Conservation (phyloP, 805 yeast species). For the Saturnispora besseyi region DNA sequence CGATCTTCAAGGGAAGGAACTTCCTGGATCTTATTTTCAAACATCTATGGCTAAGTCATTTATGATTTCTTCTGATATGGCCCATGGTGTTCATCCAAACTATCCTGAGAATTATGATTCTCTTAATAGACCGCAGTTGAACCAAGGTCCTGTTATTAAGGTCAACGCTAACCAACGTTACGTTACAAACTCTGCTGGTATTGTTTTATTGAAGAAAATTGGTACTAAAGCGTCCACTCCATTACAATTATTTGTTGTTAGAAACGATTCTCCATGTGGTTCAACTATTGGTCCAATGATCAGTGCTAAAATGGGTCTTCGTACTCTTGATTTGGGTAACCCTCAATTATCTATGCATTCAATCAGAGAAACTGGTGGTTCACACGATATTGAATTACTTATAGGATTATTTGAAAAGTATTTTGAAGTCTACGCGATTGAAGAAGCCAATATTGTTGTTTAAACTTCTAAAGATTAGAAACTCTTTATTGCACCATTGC, state of each 20-base stretch:
- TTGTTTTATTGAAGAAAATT: slow-evolving; percentile 62
- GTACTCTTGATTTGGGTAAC: slow-evolving; percentile 84
- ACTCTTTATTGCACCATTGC: too few species aligned
- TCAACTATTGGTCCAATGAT: slow-evolving; percentile 94
- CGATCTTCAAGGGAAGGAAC: slow-evolving; percentile 25
- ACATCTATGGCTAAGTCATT: slow-evolving; percentile 70
- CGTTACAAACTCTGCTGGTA: slow-evolving; percentile 87
- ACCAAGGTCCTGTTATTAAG: slow-evolving; percentile 88
- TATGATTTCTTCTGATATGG: slow-evolving; percentile 88
- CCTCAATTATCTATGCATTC: slow-evolving; percentile 94
- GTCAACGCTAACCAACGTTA: slow-evolving; percentile 93
- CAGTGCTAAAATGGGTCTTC: slow-evolving; percentile 76
- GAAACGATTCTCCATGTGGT: slow-evolving; percentile 92
- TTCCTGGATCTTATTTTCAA: slow-evolving; percentile 33
- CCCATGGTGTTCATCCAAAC: slow-evolving; percentile 96
- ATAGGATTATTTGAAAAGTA: slow-evolving; percentile 54
- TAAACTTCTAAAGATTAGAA: slow-evolving; percentile 14
- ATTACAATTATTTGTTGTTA: slow-evolving; percentile 83
- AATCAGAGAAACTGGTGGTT: slow-evolving; percentile 84
- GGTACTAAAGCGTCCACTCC: slow-evolving; percentile 70
- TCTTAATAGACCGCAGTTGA: slow-evolving; percentile 70
- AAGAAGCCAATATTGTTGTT: slow-evolving; percentile 37
- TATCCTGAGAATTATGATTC: slow-evolving; percentile 69
- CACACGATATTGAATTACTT: slow-evolving; percentile 59
- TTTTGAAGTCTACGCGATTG: slow-evolving; percentile 36